Conservation (phyloP, 371 early-diverging fungal species). For the Mortierella sp. region DNA sequence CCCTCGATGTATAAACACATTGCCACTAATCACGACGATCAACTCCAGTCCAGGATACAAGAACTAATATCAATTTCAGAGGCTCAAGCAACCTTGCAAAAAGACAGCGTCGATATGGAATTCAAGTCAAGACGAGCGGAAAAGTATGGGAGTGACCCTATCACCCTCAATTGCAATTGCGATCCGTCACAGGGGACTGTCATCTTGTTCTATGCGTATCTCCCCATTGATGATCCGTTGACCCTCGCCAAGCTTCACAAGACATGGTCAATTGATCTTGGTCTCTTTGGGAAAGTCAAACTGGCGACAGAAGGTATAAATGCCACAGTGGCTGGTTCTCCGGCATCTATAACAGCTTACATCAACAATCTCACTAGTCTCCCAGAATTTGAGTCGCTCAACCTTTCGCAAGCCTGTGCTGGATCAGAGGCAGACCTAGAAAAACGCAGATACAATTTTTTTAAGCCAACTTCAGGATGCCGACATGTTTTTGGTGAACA, state of each 20-base stretch:
- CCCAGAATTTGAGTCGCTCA: constrained; percentile 46
- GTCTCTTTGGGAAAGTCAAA: constrained; percentile 74
- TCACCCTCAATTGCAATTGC: constrained; percentile 34
- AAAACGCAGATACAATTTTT: constrained; percentile 60
- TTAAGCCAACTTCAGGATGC: constrained; percentile 80
- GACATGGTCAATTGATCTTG: constrained; percentile 42
- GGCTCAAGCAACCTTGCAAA: background rate
- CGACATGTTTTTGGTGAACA: constrained; percentile 70
- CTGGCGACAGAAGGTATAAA: constrained; percentile 76
- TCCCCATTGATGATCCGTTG: constrained; percentile 57
- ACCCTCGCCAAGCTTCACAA: constrained; percentile 62
- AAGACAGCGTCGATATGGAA: constrained; percentile 8
- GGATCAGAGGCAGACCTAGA: constrained; percentile 6
- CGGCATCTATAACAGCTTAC: constrained; percentile 59
- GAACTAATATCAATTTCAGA: constrained; percentile 1
- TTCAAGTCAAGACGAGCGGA: constrained; percentile 42
- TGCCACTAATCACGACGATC: constrained; percentile 23
- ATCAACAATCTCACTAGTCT: constrained; percentile 59
- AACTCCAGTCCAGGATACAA: constrained; percentile 16
- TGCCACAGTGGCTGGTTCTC: constrained; percentile 71
- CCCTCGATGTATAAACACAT: constrained; percentile 37
- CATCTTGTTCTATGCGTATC: constrained; percentile 74
- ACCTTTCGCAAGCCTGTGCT: constrained; percentile 17
- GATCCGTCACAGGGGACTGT: constrained; percentile 58
- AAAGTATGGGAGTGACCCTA: constrained; percentile 52